Base-by-base conservation (phyloP, 148 eudicot species). In the Vaccinium myrtillus region DNA sequence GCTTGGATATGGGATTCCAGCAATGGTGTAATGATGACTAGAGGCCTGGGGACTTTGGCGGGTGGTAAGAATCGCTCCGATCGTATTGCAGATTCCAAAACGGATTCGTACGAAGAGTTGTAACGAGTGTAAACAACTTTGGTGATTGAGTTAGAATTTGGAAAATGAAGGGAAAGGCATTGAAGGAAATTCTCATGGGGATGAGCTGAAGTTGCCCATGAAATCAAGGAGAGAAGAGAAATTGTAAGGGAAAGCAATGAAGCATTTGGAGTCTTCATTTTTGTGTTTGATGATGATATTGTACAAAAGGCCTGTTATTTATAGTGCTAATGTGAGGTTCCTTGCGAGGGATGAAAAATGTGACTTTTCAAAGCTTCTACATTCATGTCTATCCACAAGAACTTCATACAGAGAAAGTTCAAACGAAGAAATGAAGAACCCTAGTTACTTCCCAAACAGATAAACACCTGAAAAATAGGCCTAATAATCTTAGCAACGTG, bases 191-290 rank as follows among this genome's bases (percentile, higher is more conserved):
- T 18, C 9, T 73, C 77, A 75, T 75, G 78, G 19, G 53, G 0
- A 61, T 59, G 32, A 43, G 25, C 81, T 12, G 15, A 30, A 11
- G 51, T 12, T 27, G 27, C 30, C 13, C 70, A 36, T 80, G 82
- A 58, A 61, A 61, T 5, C 18, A 67, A 61, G 73, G 12, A 12
- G 30, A 59, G 73, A 80, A 53, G 69, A 39, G 15, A 80, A 43
- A n/a, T 23, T 59, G 18, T 4, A 59, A 59, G n/a, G 2, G 8
- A 51, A 23, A 48, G 75, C 82, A 56, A 58, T 65, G 75, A 81
- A 65, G 43, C 65, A 16, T 9, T 78, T 32, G 53, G 71, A 58
- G 82, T 80, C 70, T 59, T 78, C 81, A 78, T 78, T 25, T 43
- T 43, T 43, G 46, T 43, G 6, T 43, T 56, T 2, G 50, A 8